Base-by-base conservation (phyloP, 2,329 filamentous ascomycete genomes). In the Didymella pinodella region DNA sequence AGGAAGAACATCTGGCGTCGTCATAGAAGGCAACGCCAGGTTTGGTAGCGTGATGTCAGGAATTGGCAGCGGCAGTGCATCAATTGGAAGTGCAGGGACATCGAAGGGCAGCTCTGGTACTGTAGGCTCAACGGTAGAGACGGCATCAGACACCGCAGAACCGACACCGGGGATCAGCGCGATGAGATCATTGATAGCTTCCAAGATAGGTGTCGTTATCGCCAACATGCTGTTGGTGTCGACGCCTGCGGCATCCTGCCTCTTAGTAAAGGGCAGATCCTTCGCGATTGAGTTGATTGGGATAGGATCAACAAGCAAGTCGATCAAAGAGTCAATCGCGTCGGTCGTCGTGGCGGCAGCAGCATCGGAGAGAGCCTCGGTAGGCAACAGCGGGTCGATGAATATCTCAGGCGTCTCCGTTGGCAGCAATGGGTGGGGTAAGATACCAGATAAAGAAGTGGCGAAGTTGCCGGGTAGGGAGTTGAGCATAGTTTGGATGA, bases 401-500 rank as follows among this genome's bases (percentile, higher is more conserved):
- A 53, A 53, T 26, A 58, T 58, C 1, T 48, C 38, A 7, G 54
- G 46, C 2, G 40, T 45, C 40, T 29, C 31, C 4, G 38, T 56
- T 26, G 53, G 46, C 46, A 44, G 26, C 53, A 55, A 29, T 16
- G 53, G 53, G 40, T 55, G 22, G 16, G 43, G n/a, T 12, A 55
- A 38, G 41, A 57, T 50, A 4, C 38, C 32, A 10, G 54, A 45
- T 3, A 43, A n/a, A 10, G 56, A 31, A 18, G 40, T 46, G 10
- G 50, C 56, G 28, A 22, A 45, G 32, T 48, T 51, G 28, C 50
- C 56, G 4, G 50, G 50, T n/a, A 54, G 20, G 26, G 45, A 16
- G 32, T 46, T 47, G 20, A 59, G 45, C 34, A 59, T 22, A 14
- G 50, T 44, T 12, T 54, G 50, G 18, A 59, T 59, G 26, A 54